Evolutionary conservation across 1,284 basidiomycete genomes (phyloP), one percentile per base, ranked within the genome.

Genomic region (Cronartium quercuum): DNA sequence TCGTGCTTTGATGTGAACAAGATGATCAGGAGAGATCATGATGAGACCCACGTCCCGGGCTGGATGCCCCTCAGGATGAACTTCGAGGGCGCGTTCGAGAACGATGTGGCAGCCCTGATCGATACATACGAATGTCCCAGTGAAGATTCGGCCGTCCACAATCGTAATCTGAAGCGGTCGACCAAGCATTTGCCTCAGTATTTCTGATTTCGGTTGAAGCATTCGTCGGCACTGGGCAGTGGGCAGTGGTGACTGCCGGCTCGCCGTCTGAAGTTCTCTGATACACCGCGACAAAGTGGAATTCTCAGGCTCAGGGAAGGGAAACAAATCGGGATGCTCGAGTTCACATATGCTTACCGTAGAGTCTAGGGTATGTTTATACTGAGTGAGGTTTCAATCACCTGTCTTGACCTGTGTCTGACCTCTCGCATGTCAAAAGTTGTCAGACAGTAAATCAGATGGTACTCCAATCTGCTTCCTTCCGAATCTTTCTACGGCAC

Each of bases 71-170:
- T 3, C n/a, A 7, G 62, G 57, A 15, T 63, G 6, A 6, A 35
- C 51, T 71, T 71, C 69, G 7, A 65, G 18, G 15, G 69, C 61
- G 15, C 65, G 61, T 24, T 71, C 69, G 9, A 71, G 51, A n/a
- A 71, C 62, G 12, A 71, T 35, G 62, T 71, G 63, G 18, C 34
- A 60, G 0, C 44, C 61, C n/a, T 65, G 41, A 35, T 71, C 69
- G 13, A 63, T 38, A 38, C 69, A 71, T 5, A 71, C 61, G 34
- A 71, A 65, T 10, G n/a, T 21, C 2, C 69, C 69, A 9, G 61
- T 44, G 21, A 71, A 65, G 15, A n/a, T 21, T 38, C 69, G 69
- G 5, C 38, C 44, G 47, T 71, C 69, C 13, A 57, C n/a, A 6
- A 64, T 21, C 21, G 61, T 51, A 35, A 71, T 55, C 35, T 61